Conservation (phyloP, 1,284 basidiomycete genomes). For the Rhodotorula sp. region DNA sequence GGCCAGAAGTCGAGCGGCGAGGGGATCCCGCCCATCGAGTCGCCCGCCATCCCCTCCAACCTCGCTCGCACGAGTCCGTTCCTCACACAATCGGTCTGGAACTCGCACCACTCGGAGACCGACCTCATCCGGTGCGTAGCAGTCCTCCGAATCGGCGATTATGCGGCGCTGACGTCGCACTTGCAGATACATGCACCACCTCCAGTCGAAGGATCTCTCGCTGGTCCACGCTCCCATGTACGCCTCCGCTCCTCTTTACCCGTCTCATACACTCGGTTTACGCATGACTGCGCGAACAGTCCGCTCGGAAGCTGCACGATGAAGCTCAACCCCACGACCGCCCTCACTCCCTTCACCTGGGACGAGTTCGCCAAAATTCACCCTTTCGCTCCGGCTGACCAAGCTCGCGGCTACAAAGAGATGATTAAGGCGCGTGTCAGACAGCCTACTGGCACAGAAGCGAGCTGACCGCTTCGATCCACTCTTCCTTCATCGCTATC, state of each 20-base stretch:
- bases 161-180: background rate
- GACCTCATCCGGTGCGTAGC: conserved; percentile 73
- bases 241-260: background rate
- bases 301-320: conserved; percentile 72
- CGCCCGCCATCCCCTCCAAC: conserved; percentile 55
- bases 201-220: conserved; percentile 91
- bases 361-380: conserved; percentile 86
- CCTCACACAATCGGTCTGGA: conserved; percentile 83
- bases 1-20: conserved; percentile 42
- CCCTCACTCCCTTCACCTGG: conserved; percentile 94
- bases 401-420: conserved; percentile 80
- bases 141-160: background rate
- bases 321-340: conserved; percentile 90
- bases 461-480: no score
- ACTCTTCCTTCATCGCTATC: no score
- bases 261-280: background rate
- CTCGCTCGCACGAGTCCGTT: conserved; percentile 71
- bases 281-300: conserved; percentile 13
- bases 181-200: conserved; percentile 65
- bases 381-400: conserved; percentile 86
- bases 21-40: conserved; percentile 40
- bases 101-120: conserved; percentile 90
- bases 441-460: no score
- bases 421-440: conserved; percentile 65
- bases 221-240: conserved; percentile 91